Base-by-base conservation (phyloP, 2,329 filamentous ascomycete genomes). In the Plenodomus lindquistii region DNA sequence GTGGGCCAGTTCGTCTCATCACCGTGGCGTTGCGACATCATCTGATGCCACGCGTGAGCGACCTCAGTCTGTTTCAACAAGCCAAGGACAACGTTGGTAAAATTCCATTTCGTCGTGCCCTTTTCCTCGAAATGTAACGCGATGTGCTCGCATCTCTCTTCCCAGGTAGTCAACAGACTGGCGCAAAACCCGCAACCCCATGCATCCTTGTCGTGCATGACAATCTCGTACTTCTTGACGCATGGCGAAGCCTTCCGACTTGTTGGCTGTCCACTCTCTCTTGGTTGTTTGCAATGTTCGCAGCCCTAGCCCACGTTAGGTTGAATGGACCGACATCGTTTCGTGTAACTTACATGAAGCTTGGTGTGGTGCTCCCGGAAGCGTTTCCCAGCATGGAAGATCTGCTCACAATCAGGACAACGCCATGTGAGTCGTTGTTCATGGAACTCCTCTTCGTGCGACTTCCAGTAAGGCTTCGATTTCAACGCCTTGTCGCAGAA, bases 181-280 rank as follows among this genome's bases (percentile, higher is more conserved):
- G 81, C 84, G 60, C 85, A 88, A 70, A 87, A 87, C 20, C 85
- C 85, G 55, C 85, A 88, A 1, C 84, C 85, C 81, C 84, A 88
- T 34, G 85, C 83, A 69, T 83, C 84, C 56, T 84, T 80, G 73
- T 86, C 85, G 51, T 79, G 79, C 52, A 84, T 79, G 44, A 72
- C 67, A n/a, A 70, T 69, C 43, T 71, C 68, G 49, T 70, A 70
- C 46, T 69, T 71, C 54, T 72, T 71, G 18, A 71, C 70, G 39
- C 69, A 71, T 39, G 68, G 67, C 24, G 69, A 70, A 16, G 68
- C 66, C 55, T 84, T 84, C 60, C 80, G 80, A 63, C 85, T 83
- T 17, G 85, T 83, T 17, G 67, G 68, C 34, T 71, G 68, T 1
- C 69, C 69, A 40, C 65, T 71, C 57, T 81, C 81, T 57, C 85